Evolutionary conservation across 2,329 filamentous ascomycete genomes (phyloP).

Genomic region (Microcera coccophila): DNA sequence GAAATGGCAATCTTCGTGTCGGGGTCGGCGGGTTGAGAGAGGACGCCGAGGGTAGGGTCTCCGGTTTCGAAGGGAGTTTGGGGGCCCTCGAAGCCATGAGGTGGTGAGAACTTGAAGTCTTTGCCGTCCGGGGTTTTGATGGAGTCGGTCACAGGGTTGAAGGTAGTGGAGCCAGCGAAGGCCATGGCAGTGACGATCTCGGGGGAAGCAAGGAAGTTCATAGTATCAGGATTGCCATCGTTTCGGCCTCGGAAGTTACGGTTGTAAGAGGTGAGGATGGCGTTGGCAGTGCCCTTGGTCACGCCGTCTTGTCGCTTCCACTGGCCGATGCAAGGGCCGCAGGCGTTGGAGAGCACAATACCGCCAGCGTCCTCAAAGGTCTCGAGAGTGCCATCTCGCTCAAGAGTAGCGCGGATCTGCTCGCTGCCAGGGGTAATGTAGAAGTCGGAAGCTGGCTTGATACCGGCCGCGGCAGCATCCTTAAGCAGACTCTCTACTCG

Average conservation of each 20-base stretch:
- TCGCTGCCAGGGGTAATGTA: conserved; percentile 95
- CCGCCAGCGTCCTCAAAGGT: conserved; percentile 97
- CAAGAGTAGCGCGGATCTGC: conserved; percentile 92
- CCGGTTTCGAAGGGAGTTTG: conserved; percentile 69
- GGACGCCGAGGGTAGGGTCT: conserved; percentile 68
- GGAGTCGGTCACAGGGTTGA: conserved; percentile 90
- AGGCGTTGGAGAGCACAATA: conserved; percentile 91
- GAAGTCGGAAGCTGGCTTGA: conserved; percentile 92
- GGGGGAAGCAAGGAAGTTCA: conserved; percentile 98
- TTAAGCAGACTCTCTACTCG: conserved; percentile 76
- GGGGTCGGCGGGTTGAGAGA: conserved; percentile 67
- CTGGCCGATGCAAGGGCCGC: conserved; percentile 88
- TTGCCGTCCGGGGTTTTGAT: conserved; percentile 76
- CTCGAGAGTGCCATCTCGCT: conserved; percentile 82
- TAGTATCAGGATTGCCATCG: conserved; percentile 91
- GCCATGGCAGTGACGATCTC: conserved; percentile 96
- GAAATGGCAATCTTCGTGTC: conserved; percentile 71
- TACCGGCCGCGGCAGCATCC: conserved; percentile 83
- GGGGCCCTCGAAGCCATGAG: conserved; percentile 64
- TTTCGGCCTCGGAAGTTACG: conserved; percentile 97
- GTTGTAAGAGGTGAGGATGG: conserved; percentile 97
- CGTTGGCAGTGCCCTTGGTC: conserved; percentile 80
- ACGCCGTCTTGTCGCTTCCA: conserved; percentile 91
- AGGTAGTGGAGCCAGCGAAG: conserved; percentile 86
- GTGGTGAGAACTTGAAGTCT: conserved; percentile 81